Evolutionary conservation across 768 basidiomycete genomes (phyloP), one percentile per base, ranked within the genome.

Genomic region (Royoungia palumana): DNA sequence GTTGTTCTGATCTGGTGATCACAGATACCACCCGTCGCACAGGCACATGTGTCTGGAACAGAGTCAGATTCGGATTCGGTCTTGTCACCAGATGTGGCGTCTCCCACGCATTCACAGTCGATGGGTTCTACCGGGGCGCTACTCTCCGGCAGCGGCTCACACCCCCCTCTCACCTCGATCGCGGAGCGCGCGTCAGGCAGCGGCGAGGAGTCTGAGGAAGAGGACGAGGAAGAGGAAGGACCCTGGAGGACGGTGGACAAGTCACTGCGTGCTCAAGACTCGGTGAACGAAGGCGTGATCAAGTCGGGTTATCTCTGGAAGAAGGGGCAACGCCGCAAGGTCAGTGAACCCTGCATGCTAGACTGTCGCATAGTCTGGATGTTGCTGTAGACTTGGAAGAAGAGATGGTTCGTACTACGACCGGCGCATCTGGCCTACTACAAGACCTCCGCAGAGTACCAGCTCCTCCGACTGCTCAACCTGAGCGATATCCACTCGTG

Each of bases 271-370:
- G 66, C 72, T 37, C 75, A 74, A 47, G 74, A 76, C 48, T 76
- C 81, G 4, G 70, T 73, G 12, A 83, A 83, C 49, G 85, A 86
- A 61, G 80, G 76, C 41, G 83, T 89, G 35, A 77, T 95, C 65
- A 95, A 94, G 71, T 81, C 87, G 20, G 96, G 95, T 1, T 98
- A 96, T 73, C 73, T 98, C 44, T 89, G 85, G 82, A 99, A 99
- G 81, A 98, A 98, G 76, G 95, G 95, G 57, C 92, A 96, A 70
- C 80, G 93, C 49, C 75, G 96, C 68, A 97, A 97, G 87, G 95
- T 95, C 55, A 49, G 78, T 68, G 35, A 36, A 42, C 55, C 19
- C 24, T 17, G 46, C 24, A 30, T 19, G 20, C 21, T 27, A 13
- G 2, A 50, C 30, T 40, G 6, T 44, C 49, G 21, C 35, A n/a